Conservation (phyloP, 257 asterid species). For the Marsdenia floribunda region DNA sequence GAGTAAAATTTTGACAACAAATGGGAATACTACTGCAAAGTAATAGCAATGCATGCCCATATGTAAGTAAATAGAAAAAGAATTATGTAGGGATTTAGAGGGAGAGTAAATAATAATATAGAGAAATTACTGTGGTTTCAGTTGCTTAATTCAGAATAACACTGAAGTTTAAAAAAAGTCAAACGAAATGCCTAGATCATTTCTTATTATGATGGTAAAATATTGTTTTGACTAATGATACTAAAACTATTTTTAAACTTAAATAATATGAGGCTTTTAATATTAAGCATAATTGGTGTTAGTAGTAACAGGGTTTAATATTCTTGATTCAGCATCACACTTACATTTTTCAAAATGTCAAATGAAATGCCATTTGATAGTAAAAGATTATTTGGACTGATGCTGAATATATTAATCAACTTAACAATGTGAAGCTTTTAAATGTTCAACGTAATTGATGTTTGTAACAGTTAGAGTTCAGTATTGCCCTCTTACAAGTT, state of each 20-base stretch:
- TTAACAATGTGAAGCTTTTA: background rate
- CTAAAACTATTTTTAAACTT: background rate
- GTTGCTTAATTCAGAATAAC: background rate
- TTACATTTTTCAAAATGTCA: background rate
- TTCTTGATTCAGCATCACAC: background rate
- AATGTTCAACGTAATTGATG: background rate
- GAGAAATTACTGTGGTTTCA: background rate
- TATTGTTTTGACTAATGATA: background rate
- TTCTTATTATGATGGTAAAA: background rate
- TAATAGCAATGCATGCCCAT: background rate
- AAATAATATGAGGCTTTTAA: background rate
- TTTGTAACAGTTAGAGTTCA: background rate
- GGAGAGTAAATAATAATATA: background rate
- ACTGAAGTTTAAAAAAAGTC: background rate
- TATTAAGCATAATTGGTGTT: background rate
- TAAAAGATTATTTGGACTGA: background rate
- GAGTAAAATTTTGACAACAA: background rate
- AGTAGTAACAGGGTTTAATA: no score
- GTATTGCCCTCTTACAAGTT: background rate
- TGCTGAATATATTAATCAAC: background rate
- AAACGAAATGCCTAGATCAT: background rate
- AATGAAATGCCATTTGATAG: slow-evolving; percentile 2
- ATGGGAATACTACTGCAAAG: background rate
- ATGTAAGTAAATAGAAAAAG: background rate
- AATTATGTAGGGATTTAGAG: background rate